A percentile compares a stretch with the other conserved stretches of the same genome.
Evolutionary conservation across 208 protist genomes (phyloP).

Genomic region (Leishmania lainsoni): DNA sequence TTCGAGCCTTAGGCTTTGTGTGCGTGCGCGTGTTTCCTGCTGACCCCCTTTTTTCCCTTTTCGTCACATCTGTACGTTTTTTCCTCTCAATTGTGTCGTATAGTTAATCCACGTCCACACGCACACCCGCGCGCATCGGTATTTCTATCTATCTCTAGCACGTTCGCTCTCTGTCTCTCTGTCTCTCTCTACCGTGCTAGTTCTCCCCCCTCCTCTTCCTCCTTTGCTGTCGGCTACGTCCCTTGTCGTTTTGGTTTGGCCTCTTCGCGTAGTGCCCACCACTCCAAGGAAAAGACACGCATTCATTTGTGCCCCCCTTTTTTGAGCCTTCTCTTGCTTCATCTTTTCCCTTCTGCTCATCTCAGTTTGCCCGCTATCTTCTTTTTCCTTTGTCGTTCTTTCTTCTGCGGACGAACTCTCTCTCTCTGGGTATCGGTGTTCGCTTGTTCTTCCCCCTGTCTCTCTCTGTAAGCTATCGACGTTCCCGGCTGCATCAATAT

Average conservation of each 20-base stretch:
- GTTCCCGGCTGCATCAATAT: not conserved
- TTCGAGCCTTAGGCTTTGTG: not conserved
- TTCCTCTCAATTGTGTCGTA: not conserved
- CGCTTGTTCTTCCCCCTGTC: not conserved
- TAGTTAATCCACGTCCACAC: not conserved
- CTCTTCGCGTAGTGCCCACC: not conserved
- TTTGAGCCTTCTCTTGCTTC: not conserved
- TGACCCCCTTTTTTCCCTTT: not conserved
- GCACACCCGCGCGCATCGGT: too few relatives aligned
- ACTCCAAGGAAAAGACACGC: too few relatives aligned
- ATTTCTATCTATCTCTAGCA: too few relatives aligned
- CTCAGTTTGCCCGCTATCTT: not conserved
- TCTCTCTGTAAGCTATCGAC: not conserved
- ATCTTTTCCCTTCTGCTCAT: not conserved
- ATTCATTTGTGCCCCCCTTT: too few relatives aligned
- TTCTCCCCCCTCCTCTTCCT: not conserved
- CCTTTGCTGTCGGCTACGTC: not conserved
- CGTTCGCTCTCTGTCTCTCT: not conserved
- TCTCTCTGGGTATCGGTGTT: not conserved
- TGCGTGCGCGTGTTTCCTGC: not conserved
- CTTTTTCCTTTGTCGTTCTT: conserved; percentile 1
- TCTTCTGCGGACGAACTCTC: not conserved
- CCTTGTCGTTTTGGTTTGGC: not conserved
- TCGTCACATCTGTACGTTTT: not conserved
- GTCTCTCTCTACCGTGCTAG: not conserved